Conservation (phyloP, 2,329 filamentous ascomycete genomes). For the Calonectria crousiana region DNA sequence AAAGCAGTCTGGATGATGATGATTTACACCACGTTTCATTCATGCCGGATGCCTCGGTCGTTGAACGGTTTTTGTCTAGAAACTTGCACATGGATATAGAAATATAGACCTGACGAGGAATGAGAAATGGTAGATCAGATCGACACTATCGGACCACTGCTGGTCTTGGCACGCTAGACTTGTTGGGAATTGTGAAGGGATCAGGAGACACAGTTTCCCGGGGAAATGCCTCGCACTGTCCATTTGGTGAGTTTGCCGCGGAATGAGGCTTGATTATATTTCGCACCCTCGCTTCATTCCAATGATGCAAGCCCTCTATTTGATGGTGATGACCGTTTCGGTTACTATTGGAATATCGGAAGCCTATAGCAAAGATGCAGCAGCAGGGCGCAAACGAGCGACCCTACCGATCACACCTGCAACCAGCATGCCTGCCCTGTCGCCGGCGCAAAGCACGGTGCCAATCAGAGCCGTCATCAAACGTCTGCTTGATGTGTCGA, state of each 20-base stretch:
- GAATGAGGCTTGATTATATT: not conserved
- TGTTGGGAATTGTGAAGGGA: not conserved
- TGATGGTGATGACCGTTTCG: not conserved
- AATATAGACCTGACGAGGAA: not conserved
- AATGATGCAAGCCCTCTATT: not conserved
- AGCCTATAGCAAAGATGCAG: slow-evolving; percentile 19
- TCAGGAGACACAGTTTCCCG: not conserved
- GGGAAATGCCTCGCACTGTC: not conserved
- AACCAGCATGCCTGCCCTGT: slow-evolving; percentile 71
- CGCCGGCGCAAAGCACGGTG: slow-evolving; percentile 72
- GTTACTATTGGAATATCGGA: not conserved
- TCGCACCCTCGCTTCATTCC: not conserved
- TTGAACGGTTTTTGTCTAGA: not conserved
- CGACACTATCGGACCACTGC: not conserved
- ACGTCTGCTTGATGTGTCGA: slow-evolving; percentile 68
- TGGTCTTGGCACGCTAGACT: not conserved
- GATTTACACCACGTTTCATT: not conserved
- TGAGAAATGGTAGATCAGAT: not conserved
- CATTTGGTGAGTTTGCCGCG: not conserved
- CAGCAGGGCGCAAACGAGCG: slow-evolving; percentile 43
- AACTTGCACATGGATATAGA: not conserved
- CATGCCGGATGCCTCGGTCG: not conserved
- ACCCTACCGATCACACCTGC: slow-evolving; percentile 72
- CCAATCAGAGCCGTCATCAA: slow-evolving; percentile 66
- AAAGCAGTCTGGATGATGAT: not conserved